Evolutionary conservation across 1,284 basidiomycete genomes (phyloP).

Genomic region (Tylopilus sp.): DNA sequence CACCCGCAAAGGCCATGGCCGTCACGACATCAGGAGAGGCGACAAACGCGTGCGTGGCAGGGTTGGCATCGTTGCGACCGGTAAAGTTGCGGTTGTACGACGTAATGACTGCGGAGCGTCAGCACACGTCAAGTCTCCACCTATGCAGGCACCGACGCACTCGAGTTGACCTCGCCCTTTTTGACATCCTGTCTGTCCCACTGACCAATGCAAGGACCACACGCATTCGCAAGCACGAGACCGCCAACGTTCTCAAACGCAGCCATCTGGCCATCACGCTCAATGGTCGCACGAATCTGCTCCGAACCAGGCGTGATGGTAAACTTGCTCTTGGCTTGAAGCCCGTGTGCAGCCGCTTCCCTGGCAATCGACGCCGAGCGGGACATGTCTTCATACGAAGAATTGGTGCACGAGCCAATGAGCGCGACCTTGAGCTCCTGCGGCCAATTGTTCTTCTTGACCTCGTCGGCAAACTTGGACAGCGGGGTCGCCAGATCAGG

Average conservation of each 20-base stretch:
- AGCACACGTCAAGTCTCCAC: conserved; percentile 5
- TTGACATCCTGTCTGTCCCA: conserved; percentile 97
- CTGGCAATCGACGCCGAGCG: conserved; percentile 93
- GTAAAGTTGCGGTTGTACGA: conserved; percentile 99
- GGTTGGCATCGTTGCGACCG: conserved; percentile 99
- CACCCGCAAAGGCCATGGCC: conserved; percentile 93
- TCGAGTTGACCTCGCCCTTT: conserved; percentile 97
- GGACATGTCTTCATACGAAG: conserved; percentile 99
- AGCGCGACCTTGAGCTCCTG: conserved; percentile 95
- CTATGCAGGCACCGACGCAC: conserved; percentile 42
- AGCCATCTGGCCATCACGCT: conserved; percentile 91
- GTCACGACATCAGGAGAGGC: conserved; percentile 98
- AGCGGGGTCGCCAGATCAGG: conserved; percentile 95
- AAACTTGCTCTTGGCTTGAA: conserved; percentile 91
- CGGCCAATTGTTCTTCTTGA: conserved; percentile 97
- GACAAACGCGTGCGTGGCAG: conserved; percentile 98
- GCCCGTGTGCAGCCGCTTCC: conserved; percentile 85
- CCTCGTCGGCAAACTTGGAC: conserved; percentile 90
- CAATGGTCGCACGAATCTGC: conserved; percentile 97
- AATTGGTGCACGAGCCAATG: conserved; percentile 99
- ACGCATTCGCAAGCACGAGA: conserved; percentile 96
- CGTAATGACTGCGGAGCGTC: conserved; percentile 74
- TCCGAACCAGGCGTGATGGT: conserved; percentile 98
- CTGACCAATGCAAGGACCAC: conserved; percentile 98
- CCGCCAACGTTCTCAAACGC: conserved; percentile 88